Evolutionary conservation across 192 early-diverging fungal species (phyloP), one percentile per base, ranked within the genome.

Genomic region (Podila verticillata): DNA sequence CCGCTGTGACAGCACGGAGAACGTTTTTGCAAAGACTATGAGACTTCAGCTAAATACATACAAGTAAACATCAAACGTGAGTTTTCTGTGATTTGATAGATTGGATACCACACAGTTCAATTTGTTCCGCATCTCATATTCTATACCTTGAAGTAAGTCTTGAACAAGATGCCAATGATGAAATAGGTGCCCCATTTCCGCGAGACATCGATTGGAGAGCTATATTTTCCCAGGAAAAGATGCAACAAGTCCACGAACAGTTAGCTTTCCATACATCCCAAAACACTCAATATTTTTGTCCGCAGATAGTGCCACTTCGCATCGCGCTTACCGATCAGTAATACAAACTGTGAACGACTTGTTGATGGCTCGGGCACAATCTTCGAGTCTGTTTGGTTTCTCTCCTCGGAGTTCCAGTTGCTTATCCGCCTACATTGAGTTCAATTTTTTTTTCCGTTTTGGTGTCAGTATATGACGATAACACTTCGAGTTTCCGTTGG

Each of bases 141-240:
- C 28, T 78, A 68, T 83, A 95, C 94, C 80, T 90, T 89, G 71
- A 96, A 93, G 65, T 98, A 98, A 3, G 93, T 93, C 58, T 88
- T 87, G 77, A 99, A 96, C 10, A 98, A 82, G 0, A 98, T 83
- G 62, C 93, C 95, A 54, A 90, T 91, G 72, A 98, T 89, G 63
- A 87, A 92, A 81, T 96, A 99, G 5, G 94, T 95, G 9, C 98
- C 98, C 95, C 95, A 97, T 72, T 96, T 96, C 34, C 95, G 87
- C 17, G 96, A 96, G 28, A 72, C 67, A 13, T 80, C 75, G 8
- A 87, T 56, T 47, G 74, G 65, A 10, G 80, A 57, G 57, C 83
- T 84, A 15, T 44, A 4, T 15, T 44, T 17, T 44, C 39, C 2
- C 7, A 39, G 13, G 12, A 63, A 68, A 32, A 62, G 20, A 64